Evolutionary conservation across 176 grass and related monocot species (phyloP).

Genomic region (Typha latifolia): DNA sequence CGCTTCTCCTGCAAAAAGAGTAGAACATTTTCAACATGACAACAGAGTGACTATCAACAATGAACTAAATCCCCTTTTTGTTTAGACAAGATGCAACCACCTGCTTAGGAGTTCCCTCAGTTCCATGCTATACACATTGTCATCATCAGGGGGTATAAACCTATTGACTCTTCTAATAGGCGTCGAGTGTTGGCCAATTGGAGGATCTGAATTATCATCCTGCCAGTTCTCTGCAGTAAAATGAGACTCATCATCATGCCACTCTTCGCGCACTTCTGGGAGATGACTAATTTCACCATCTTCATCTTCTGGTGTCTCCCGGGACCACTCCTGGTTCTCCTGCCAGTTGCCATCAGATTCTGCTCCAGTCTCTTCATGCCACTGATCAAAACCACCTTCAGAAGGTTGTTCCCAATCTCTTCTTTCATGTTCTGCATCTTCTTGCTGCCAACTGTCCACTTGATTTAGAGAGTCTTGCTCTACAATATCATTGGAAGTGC

Average conservation of each 20-base stretch:
- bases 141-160: conserved; percentile 81
- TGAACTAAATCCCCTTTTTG: background rate
- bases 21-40: background rate
- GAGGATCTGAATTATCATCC: conserved; percentile 55
- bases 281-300: conserved; percentile 37
- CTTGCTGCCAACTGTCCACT: conserved; percentile 27
- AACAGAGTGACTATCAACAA: background rate
- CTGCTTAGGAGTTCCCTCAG: conserved; percentile 93
- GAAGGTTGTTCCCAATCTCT: conserved; percentile 40
- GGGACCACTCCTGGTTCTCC: conserved; percentile 32
- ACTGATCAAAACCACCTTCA: conserved; percentile 42
- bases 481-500: conserved; percentile 14
- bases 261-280: conserved; percentile 47
- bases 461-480: conserved; percentile 28
- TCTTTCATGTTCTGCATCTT: conserved; percentile 26
- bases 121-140: conserved; percentile 95
- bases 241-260: conserved; percentile 71
- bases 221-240: conserved; percentile 70
- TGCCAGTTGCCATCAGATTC: conserved; percentile 47
- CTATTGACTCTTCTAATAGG: conserved; percentile 44
- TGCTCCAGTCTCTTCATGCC: conserved; percentile 44
- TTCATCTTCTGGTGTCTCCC: conserved; percentile 37
- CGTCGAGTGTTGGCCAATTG: conserved; percentile 41
- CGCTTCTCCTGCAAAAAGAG: conserved; percentile 61
- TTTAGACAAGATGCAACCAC: conserved; percentile 22